Evolutionary conservation across 768 basidiomycete species (phyloP).

Genomic region (Tephrocybe sp.): DNA sequence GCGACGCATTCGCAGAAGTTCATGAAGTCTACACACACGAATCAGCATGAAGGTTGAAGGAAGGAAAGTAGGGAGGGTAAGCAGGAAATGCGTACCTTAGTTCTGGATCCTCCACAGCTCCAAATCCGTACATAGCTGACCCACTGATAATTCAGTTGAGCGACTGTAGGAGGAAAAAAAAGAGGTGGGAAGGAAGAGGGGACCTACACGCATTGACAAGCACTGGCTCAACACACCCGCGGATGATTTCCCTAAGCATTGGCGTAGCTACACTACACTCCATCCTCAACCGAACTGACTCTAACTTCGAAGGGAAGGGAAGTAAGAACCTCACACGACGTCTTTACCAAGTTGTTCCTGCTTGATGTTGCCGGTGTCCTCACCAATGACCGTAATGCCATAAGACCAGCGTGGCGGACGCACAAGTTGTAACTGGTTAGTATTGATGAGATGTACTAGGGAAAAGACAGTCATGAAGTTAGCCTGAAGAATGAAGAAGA

Average conservation of each 20-base stretch:
- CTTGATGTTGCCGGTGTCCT: conserved; percentile 83
- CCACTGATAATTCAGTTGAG: conserved; percentile 57
- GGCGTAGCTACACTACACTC: conserved; percentile 64
- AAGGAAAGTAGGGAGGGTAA: background rate
- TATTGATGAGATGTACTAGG: conserved; percentile 80
- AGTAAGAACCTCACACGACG: conserved; percentile 55
- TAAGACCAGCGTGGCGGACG: conserved; percentile 79
- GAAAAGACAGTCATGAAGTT: background rate
- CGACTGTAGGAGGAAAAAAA: too few species aligned
- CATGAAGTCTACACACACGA: too few species aligned
- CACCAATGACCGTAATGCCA: conserved; percentile 84
- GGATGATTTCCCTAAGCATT: conserved; percentile 63
- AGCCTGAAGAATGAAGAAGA: background rate
- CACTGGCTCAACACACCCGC: too few species aligned
- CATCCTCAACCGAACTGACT: background rate
- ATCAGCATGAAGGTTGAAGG: too few species aligned
- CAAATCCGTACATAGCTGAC: conserved; percentile 23
- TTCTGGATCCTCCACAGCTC: too few species aligned
- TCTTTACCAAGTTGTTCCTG: conserved; percentile 80
- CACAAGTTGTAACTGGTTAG: conserved; percentile 83
- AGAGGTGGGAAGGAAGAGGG: too few species aligned
- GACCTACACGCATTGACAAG: too few species aligned
- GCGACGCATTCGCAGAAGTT: too few species aligned
- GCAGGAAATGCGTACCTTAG: too few species aligned
- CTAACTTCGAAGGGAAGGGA: background rate